Conservation (phyloP, 495 filamentous ascomycete genomes). For the Xylaria acuta region DNA sequence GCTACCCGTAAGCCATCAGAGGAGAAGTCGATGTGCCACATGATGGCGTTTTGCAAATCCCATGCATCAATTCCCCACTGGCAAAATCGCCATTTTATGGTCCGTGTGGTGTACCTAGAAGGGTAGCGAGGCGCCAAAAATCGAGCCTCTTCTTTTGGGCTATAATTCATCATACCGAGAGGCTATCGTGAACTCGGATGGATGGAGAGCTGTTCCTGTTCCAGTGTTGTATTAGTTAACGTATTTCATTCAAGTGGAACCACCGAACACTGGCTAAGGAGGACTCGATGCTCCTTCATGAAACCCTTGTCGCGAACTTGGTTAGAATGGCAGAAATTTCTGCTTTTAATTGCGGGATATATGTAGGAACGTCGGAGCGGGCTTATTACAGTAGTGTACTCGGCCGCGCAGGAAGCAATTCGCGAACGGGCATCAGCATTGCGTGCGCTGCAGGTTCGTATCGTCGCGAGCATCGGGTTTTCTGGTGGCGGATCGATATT, state of each 20-base stretch:
- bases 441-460: conserved; percentile 12
- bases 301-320: background rate
- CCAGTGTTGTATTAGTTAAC: too few species aligned
- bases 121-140: background rate
- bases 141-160: conserved; percentile 2
- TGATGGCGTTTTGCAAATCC: conserved; percentile 26
- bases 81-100: background rate
- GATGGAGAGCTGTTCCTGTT: background rate
- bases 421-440: conserved; percentile 13
- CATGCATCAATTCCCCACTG: conserved; percentile 12
- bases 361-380: background rate
- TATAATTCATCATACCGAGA: background rate
- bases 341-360: conserved; percentile 6
- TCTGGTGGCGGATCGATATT: conserved; percentile 23
- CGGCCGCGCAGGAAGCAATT: conserved; percentile 10
- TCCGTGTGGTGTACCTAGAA: background rate
- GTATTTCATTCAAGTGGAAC: background rate
- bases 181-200: conserved; percentile 1
- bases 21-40: conserved; percentile 11
- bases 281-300: background rate
- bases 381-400: background rate
- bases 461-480: conserved; percentile 14
- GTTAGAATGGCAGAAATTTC: background rate
- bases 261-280: background rate
- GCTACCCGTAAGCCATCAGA: background rate